These are phyloP conservation scores for Ustilago lituana DNA, from an alignment of 1,284 basidiomycete genomes.

Conservation along the genomic window DNA sequence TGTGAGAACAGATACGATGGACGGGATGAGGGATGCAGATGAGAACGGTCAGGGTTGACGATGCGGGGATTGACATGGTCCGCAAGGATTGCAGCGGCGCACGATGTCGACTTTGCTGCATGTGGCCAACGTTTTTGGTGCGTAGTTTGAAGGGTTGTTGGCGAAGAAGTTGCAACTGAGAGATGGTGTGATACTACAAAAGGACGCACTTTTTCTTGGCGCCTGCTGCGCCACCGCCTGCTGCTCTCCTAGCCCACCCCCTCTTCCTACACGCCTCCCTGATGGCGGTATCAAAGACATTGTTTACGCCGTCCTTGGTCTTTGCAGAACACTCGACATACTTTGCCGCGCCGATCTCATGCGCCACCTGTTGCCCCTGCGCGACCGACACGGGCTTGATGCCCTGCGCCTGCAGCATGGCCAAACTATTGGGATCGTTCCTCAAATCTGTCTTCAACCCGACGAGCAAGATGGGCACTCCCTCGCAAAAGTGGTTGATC, in stretches of 20 bases:
- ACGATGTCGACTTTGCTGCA: conserved; percentile 8
- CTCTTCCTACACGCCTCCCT: conserved; percentile 75
- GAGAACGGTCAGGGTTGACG: neutral
- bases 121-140: too few species aligned
- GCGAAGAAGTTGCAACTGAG: too few species aligned
- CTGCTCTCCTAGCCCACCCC: conserved; percentile 28
- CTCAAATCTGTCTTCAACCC: conserved; percentile 88
- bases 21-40: neutral
- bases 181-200: conserved; percentile 63
- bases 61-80: conserved; percentile 2
- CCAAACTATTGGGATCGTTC: conserved; percentile 82
- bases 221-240: conserved; percentile 66
- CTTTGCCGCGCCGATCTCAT: conserved; percentile 87
- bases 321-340: conserved; percentile 96
- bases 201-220: conserved; percentile 79
- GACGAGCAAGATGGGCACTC: conserved; percentile 89
- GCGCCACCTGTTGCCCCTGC: conserved; percentile 74
- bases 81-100: conserved; percentile 2
- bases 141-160: neutral
- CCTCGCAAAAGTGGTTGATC: conserved; percentile 95
- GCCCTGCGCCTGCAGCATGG: conserved; percentile 93
- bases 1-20: neutral
- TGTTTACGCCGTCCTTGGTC: conserved; percentile 84
- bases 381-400: conserved; percentile 82
- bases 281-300: conserved; percentile 90